These are phyloP conservation scores for Typha latifolia DNA, from an alignment of 176 grass and related monocot species.

Conservation along the genomic window DNA sequence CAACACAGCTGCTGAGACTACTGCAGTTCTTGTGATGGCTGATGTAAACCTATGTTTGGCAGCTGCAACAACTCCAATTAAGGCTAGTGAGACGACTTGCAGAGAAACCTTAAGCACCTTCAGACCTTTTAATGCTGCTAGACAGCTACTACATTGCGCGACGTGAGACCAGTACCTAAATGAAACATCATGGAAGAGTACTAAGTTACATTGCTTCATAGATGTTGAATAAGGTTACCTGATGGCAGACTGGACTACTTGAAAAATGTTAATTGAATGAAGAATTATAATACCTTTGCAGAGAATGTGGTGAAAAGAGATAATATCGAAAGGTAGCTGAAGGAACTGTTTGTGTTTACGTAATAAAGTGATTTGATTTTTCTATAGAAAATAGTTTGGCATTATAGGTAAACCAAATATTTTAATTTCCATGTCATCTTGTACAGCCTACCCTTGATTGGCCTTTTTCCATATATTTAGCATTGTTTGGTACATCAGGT, in stretches of 20 bases:
- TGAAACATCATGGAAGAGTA: slow-evolving; percentile 4
- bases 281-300: background rate
- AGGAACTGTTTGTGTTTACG: too few species aligned
- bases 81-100: slow-evolving; percentile 41
- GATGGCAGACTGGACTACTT: background rate
- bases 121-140: slow-evolving; percentile 39
- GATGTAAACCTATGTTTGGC: slow-evolving; percentile 31
- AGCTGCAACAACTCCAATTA: slow-evolving; percentile 43
- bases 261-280: background rate
- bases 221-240: background rate
- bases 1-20: slow-evolving; percentile 36
- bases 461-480: too few species aligned
- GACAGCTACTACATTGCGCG: slow-evolving; percentile 68
- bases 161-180: slow-evolving; percentile 90
- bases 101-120: slow-evolving; percentile 44
- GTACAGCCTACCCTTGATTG: too few species aligned
- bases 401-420: too few species aligned
- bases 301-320: too few species aligned
- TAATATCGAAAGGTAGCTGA: too few species aligned
- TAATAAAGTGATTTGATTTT: too few species aligned
- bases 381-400: too few species aligned
- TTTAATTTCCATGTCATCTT: too few species aligned
- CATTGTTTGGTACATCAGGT: too few species aligned
- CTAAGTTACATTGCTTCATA: background rate
- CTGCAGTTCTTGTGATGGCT: slow-evolving; percentile 18